Evolutionary conservation across 495 filamentous ascomycete genomes (phyloP).

Genomic region (Trichocladium antarcticum): DNA sequence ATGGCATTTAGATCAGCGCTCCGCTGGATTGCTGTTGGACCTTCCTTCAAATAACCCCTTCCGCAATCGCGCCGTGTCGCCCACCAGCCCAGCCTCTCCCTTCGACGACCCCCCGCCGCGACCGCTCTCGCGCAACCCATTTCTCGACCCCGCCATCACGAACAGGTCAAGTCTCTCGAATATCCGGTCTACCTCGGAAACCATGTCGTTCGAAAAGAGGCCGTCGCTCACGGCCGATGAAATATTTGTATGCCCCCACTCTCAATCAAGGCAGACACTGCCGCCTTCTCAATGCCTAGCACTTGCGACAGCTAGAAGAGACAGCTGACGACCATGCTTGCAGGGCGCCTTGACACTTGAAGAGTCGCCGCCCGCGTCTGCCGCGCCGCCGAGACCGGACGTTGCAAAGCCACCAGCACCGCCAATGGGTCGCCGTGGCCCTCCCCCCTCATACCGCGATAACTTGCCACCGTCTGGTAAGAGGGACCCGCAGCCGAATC

Average conservation of each 20-base stretch:
- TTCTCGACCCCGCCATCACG: constrained; percentile 60
- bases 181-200: constrained; percentile 34
- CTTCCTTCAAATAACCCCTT: constrained; percentile 97
- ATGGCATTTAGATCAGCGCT: constrained; percentile 32
- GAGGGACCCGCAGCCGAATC: constrained; percentile 36
- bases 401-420: constrained; percentile 33
- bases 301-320: not conserved
- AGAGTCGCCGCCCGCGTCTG: constrained; percentile 22
- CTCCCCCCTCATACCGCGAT: constrained; percentile 36
- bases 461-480: constrained; percentile 40
- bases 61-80: constrained; percentile 76
- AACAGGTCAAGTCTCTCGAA: constrained; percentile 38
- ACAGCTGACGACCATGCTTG: constrained; percentile 8
- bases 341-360: constrained; percentile 45
- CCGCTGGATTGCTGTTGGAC: constrained; percentile 47
- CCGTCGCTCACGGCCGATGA: constrained; percentile 59
- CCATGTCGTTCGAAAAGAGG: constrained; percentile 44
- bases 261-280: too few relatives aligned
- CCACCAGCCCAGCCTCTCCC: constrained; percentile 37
- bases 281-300: constrained; percentile 4
- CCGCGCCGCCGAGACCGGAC: constrained; percentile 26
- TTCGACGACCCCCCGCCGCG: constrained; percentile 50
- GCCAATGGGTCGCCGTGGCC: constrained; percentile 28
- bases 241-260: constrained; percentile 64
- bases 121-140: constrained; percentile 81